A percentile compares a stretch with the other conserved stretches of the same genome.
phyloP scores from a whole-genome alignment of 2,329 filamentous ascomycete genomes.

The Fusarium sororula region DNA sequence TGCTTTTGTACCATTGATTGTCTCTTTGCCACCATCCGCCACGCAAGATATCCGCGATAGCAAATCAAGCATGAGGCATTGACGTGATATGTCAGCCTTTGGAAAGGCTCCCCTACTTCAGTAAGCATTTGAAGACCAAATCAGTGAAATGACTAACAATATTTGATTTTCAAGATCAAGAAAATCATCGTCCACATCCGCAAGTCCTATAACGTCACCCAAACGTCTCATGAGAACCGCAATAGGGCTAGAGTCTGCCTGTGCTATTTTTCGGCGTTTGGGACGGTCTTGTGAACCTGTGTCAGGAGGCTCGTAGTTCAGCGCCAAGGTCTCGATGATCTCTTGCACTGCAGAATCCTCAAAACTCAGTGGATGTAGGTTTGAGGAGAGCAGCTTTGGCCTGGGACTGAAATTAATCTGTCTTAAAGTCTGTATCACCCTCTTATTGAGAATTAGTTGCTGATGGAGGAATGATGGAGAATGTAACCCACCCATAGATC shows the following conservation, averaged over 20 bases:
- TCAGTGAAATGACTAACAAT: constrained; percentile 54
- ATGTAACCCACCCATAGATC: constrained; percentile 54
- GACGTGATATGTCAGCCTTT: constrained; percentile 56
- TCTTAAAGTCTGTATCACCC: constrained; percentile 42
- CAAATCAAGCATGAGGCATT: constrained; percentile 62
- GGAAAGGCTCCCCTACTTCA: constrained; percentile 53
- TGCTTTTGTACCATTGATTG: neutral
- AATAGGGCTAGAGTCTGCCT: constrained; percentile 29
- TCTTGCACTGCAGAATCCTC: constrained; percentile 42
- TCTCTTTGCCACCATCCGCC: constrained; percentile 7
- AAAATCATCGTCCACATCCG: constrained; percentile 36
- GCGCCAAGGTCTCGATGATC: constrained; percentile 42
- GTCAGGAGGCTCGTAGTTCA: constrained; percentile 42
- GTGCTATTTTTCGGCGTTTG: constrained; percentile 46
- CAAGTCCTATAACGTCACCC: constrained; percentile 44
- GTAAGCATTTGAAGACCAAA: constrained; percentile 29
- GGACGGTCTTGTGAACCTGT: constrained; percentile 18
- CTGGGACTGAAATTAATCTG: constrained; percentile 37
- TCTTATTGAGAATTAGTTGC: constrained; percentile 41
- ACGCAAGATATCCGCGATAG: constrained; percentile 61
- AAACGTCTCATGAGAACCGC: constrained; percentile 34
- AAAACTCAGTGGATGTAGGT: constrained; percentile 44
- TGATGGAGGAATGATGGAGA: neutral
- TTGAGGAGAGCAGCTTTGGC: constrained; percentile 36
- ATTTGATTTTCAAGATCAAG: constrained; percentile 50